Evolutionary conservation across 768 basidiomycete species (phyloP).

Genomic region (Termitomyces eurrhizus): DNA sequence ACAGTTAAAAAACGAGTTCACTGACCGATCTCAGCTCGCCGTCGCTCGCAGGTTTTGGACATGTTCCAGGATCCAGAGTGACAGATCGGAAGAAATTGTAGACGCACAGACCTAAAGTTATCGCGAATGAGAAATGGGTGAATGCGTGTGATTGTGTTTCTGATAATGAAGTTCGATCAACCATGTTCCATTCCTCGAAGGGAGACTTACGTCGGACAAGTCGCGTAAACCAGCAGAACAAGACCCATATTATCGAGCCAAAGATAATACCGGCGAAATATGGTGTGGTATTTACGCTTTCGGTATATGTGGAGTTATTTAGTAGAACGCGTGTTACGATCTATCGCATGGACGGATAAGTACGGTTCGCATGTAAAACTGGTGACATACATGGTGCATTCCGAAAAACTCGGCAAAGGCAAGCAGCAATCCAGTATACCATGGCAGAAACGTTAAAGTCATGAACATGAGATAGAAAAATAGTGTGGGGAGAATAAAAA

Average conservation of each 20-base stretch:
- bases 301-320: constrained; percentile 77
- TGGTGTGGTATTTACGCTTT: constrained; percentile 80
- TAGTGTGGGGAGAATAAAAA: constrained; percentile 74
- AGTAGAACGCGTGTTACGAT: constrained; percentile 83
- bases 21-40: constrained; percentile 84
- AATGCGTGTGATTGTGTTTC: constrained; percentile 77
- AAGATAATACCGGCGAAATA: constrained; percentile 92
- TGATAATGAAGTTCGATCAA: constrained; percentile 23
- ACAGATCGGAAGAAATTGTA: constrained; percentile 93
- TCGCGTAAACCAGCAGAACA: constrained; percentile 75
- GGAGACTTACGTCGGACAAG: constrained; percentile 61
- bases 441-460: constrained; percentile 79
- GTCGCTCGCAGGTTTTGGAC: constrained; percentile 77
- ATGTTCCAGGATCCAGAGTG: constrained; percentile 85
- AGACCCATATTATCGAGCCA: constrained; percentile 84
- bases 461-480: constrained; percentile 83
- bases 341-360: constrained; percentile 28
- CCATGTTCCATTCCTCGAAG: constrained; percentile 22
- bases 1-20: constrained; percentile 8
- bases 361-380: constrained; percentile 8
- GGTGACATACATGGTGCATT: constrained; percentile 85
- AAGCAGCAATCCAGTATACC: constrained; percentile 85
- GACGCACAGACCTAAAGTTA: constrained; percentile 64
- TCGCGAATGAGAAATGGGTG: constrained; percentile 71
- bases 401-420: constrained; percentile 85